phyloP scores from a whole-genome alignment of 768 basidiomycete genomes.

The Rhizopogon roseolus region DNA sequence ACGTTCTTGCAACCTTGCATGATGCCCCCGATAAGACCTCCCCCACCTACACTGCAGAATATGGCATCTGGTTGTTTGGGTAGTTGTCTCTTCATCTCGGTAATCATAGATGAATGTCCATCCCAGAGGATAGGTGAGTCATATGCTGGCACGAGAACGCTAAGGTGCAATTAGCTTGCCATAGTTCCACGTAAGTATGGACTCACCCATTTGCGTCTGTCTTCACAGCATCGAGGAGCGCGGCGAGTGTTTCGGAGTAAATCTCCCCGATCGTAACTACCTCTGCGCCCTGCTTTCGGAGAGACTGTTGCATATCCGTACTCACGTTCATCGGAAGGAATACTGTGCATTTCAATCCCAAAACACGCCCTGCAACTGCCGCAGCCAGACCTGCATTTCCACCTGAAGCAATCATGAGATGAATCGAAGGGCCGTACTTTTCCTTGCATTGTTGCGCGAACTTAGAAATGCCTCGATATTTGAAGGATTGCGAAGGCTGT shows the following conservation, averaged over 20 bases:
- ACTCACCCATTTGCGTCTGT: constrained; percentile 51
- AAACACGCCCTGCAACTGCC: constrained; percentile 53
- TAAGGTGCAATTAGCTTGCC: constrained; percentile 18
- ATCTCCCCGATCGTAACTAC: constrained; percentile 53
- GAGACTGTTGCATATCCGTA: constrained; percentile 41
- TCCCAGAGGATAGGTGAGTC: constrained; percentile 68
- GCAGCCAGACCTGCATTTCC: constrained; percentile 81
- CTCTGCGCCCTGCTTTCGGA: constrained; percentile 50
- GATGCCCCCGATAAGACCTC: constrained; percentile 65
- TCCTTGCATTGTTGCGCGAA: constrained; percentile 50
- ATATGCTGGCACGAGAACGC: constrained; percentile 68
- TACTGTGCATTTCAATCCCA: constrained; percentile 59
- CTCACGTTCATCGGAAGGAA: constrained; percentile 56
- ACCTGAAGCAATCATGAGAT: constrained; percentile 67
- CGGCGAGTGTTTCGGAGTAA: constrained; percentile 53
- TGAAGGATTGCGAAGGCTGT: constrained; percentile 74
- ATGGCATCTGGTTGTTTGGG: constrained; percentile 58
- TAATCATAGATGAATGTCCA: constrained; percentile 72
- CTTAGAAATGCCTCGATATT: constrained; percentile 65
- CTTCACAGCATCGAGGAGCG: constrained; percentile 43
- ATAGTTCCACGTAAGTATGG: not conserved
- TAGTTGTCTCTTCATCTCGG: constrained; percentile 57
- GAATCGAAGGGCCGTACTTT: constrained; percentile 47
- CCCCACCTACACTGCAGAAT: constrained; percentile 77
- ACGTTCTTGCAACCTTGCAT: constrained; percentile 59